These are phyloP conservation scores for Pyrenula aspistea DNA, from an alignment of 495 filamentous ascomycete genomes.

Conservation along the genomic window DNA sequence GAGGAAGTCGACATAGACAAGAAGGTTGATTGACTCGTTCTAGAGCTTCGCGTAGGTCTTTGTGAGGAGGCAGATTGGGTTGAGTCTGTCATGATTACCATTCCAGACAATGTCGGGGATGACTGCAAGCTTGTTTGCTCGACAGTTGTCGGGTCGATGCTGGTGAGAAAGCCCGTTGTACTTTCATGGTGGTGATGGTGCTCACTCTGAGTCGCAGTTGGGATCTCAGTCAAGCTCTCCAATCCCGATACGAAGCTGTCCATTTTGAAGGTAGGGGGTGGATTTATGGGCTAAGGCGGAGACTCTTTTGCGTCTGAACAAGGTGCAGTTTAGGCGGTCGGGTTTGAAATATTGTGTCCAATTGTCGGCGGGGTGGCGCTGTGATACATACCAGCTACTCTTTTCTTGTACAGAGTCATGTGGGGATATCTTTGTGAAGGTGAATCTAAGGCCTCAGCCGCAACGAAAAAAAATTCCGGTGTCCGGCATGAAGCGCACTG, in stretches of 20 bases:
- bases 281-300: too few species aligned
- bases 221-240: not conserved
- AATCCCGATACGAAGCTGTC: not conserved
- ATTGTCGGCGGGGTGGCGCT: not conserved
- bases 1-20: not conserved
- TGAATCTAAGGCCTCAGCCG: too few species aligned
- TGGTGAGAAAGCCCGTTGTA: not conserved
- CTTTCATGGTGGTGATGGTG: not conserved
- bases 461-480: not conserved
- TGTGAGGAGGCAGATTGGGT: not conserved
- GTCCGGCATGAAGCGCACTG: not conserved
- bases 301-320: not conserved
- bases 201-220: not conserved
- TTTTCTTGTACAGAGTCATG: too few species aligned
- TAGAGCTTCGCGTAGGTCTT: not conserved
- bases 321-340: not conserved
- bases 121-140: not conserved
- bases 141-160: too few species aligned
- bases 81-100: not conserved
- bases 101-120: not conserved
- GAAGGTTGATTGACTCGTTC: not conserved
- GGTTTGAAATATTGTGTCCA: not conserved
- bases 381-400: not conserved
- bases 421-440: too few species aligned
- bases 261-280: too few species aligned